These are phyloP conservation scores for Sclerotinia borealis DNA, from an alignment of 2,329 filamentous ascomycete genomes.

Conservation along the genomic window DNA sequence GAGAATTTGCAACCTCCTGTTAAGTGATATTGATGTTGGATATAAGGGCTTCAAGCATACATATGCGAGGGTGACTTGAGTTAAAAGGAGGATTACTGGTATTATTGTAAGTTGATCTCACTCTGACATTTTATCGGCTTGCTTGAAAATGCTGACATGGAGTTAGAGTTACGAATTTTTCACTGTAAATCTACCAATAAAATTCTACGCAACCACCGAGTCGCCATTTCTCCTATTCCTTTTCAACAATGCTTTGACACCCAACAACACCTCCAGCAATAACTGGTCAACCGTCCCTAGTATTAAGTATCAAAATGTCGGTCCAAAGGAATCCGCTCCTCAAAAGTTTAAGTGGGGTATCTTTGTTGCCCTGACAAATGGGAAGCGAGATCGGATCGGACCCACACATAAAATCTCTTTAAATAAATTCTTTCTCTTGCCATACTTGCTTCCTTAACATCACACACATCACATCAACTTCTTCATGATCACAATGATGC, in stretches of 20 bases:
- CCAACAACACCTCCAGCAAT: neutral
- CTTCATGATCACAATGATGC: neutral
- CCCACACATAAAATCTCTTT: constrained; percentile 7
- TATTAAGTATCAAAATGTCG: neutral
- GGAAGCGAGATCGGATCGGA: neutral
- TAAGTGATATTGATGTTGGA: neutral
- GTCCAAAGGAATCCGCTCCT: neutral
- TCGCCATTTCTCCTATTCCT: neutral
- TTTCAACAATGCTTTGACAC: neutral
- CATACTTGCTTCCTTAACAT: neutral
- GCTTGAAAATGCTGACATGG: neutral
- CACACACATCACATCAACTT: neutral
- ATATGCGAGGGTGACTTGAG: neutral
- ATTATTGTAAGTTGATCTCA: neutral
- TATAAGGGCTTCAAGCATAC: neutral
- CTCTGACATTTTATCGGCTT: neutral
- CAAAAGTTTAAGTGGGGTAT: neutral
- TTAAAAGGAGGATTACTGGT: neutral
- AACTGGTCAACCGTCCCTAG: neutral
- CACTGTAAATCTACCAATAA: neutral
- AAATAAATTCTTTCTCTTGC: neutral
- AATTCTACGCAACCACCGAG: neutral
- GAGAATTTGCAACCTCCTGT: constrained; percentile 14
- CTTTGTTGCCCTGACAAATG: neutral
- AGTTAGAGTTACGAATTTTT: neutral